Evolutionary conservation across 1,284 basidiomycete genomes (phyloP), one percentile per base, ranked within the genome.

Genomic region (Porogramme epimiltina): DNA sequence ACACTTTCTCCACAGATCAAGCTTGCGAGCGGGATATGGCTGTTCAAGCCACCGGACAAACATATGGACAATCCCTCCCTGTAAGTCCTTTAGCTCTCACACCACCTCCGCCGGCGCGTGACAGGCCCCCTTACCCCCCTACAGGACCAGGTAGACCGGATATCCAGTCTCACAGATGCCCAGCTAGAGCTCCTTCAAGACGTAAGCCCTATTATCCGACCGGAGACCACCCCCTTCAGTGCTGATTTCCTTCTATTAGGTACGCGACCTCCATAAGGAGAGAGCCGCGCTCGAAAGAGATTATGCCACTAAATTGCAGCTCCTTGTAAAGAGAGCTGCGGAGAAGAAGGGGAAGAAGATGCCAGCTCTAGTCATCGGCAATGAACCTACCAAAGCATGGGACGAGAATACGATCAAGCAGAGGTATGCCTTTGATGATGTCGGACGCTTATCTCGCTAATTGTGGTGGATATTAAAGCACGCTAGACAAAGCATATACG

Each of bases 241-340:
- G 13, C 6, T 31, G 28, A 13, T 31, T 13, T 31, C 28, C 28
- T 13, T 31, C 28, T 31, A 40, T 18, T 26, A 91, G 88, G 77
- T 87, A 47, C 81, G 87, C 47, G 88, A 91, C 42, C 64, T 91
- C 42, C 84, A 89, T 63, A 74, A 76, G 47, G 86, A 87, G 48
- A 77, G 85, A 38, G 81, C 73, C 16, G 76, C 74, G 13, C 72
- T 92, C 13, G 90, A 93, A 66, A 81, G 84, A 46, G 89, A 93
- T 62, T 91, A 90, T 64, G 85, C 88, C 1, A 64, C 70, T 18
- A 91, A 87, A 63, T 72, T 91, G 18, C 82, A 87, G 62, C 67
- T 73, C 15, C 68, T 93, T 23, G 77, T 77, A 3, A 83, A 78
- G 68, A 91, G 84, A 63, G 82, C 84, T 1, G 70, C 75, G 16